These are phyloP conservation scores for Thielaviopsis euricoi DNA, from an alignment of 2,329 filamentous ascomycete genomes.

Conservation along the genomic window DNA sequence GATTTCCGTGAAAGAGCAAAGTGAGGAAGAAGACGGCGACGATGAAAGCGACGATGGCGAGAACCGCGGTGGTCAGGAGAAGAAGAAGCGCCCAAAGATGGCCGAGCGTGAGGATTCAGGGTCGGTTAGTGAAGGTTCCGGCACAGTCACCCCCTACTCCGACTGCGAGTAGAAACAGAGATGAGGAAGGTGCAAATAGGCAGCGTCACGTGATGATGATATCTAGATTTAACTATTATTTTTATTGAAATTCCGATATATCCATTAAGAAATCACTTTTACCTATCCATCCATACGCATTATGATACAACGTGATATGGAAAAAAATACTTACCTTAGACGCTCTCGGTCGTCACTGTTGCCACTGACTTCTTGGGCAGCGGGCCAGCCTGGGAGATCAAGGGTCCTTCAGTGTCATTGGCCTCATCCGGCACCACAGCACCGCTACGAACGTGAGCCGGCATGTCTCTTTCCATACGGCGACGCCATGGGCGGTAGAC, in stretches of 20 bases:
- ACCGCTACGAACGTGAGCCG: conserved; percentile 7
- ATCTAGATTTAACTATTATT: no score
- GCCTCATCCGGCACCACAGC: background rate
- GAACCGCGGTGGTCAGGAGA: background rate
- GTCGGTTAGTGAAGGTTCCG: background rate
- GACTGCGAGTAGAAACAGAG: no score
- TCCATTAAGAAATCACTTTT: no score
- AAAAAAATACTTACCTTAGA: no score
- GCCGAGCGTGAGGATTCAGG: background rate
- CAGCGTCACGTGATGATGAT: no score
- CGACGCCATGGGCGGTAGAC: conserved; percentile 66
- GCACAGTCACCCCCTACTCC: no score
- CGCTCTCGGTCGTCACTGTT: background rate
- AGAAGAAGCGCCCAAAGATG: background rate
- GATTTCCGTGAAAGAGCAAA: background rate
- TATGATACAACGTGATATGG: no score
- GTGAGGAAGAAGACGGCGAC: conserved; percentile 2
- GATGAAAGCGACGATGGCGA: conserved; percentile 1
- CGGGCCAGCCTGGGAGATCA: background rate
- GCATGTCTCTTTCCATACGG: conserved; percentile 22
- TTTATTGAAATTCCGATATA: no score
- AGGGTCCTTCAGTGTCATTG: conserved; percentile 3
- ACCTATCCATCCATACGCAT: no score
- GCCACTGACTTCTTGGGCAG: conserved; percentile 1
- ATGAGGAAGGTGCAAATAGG: no score